A percentile compares a stretch with the other conserved stretches of the same genome.
Conservation (phyloP, 192 early-diverging fungal species). For the Entomortierella chlamydospora region DNA sequence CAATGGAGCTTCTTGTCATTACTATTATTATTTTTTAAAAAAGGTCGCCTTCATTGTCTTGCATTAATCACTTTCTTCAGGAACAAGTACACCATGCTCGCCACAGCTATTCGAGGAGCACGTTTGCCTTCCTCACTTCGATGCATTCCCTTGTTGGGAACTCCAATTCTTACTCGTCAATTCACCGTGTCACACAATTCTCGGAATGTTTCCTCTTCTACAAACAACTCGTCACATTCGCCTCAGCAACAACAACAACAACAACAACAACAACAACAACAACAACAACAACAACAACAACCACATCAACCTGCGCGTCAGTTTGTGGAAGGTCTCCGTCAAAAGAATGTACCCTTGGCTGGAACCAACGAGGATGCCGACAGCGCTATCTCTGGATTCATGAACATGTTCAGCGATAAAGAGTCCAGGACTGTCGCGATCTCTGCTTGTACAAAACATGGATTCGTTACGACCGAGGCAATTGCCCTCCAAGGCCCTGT, state of each 20-base stretch:
- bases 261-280: constrained; percentile 3
- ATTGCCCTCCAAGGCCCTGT: constrained; percentile 60
- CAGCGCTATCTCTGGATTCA: constrained; percentile 59
- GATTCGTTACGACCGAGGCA: constrained; percentile 64
- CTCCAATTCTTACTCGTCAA: neutral
- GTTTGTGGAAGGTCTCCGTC: constrained; percentile 23
- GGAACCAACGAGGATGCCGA: constrained; percentile 46
- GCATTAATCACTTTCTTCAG: too few species aligned
- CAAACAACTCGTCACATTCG: constrained; percentile 1
- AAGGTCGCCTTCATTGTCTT: too few species aligned
- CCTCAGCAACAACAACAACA: neutral
- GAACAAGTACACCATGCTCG: too few species aligned
- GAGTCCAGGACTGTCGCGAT: constrained; percentile 56
- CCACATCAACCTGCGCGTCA: neutral
- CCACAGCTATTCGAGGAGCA: too few species aligned
- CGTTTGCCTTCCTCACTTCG: too few species aligned
- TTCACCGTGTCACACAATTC: neutral
- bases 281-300: neutral
- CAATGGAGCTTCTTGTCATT: too few species aligned
- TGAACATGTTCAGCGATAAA: constrained; percentile 67
- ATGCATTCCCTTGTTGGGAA: neutral
- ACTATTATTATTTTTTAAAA: too few species aligned
- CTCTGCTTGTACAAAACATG: constrained; percentile 62
- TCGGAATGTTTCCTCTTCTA: neutral
- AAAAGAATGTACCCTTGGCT: constrained; percentile 30